Evolutionary conservation across 1,284 basidiomycete species (phyloP), one percentile per base, ranked within the genome.

Genomic region (Porodaedalea pini): DNA sequence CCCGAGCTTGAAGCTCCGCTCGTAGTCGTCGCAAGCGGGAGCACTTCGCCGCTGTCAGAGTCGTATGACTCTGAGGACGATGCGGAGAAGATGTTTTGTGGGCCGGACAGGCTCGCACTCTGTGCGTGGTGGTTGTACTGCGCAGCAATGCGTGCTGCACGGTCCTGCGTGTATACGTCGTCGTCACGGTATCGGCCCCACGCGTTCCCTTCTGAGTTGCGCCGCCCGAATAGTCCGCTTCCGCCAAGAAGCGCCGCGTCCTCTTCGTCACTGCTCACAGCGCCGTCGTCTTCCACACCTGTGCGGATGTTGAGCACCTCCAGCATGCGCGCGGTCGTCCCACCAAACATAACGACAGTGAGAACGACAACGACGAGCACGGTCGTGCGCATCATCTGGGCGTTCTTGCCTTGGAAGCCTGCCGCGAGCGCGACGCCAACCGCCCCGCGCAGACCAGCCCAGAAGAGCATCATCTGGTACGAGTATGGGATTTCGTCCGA

Each of bases 401-500:
- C 94, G 67, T 96, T 96, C 44, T 88, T 80, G 27, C 94, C 96
- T 61, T 88, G 87, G 77, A 99, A 97, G 6, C 96, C 96, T 2
- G 93, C 91, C 2, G 95, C 95, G 13, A 99, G 83, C 2, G 96
- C 96, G 23, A 99, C 97, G 23, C 97, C 96, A 37, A 98, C 96
- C 0, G 96, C 96, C 55, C 96, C 96, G 32, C 96, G 82, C 51
- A 99, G 76, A 6, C 97, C 97, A 0, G 96, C 96, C 97, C 96
- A 99, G 74, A 99, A 99, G 19, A 99, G 76, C 95, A 97, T 94
- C 92, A 95, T 94, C 67, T 96, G 94, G 66, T 97, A 96, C 15
- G 92, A 94, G 70, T 97, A 94, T 0, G 94, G 94, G 3, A 97
- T 76, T 66, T 96, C 94, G 63, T 96, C 93, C 29, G 79, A 74